Conservation (phyloP, 2,329 filamentous ascomycete species). For the Helminthosporium solani region DNA sequence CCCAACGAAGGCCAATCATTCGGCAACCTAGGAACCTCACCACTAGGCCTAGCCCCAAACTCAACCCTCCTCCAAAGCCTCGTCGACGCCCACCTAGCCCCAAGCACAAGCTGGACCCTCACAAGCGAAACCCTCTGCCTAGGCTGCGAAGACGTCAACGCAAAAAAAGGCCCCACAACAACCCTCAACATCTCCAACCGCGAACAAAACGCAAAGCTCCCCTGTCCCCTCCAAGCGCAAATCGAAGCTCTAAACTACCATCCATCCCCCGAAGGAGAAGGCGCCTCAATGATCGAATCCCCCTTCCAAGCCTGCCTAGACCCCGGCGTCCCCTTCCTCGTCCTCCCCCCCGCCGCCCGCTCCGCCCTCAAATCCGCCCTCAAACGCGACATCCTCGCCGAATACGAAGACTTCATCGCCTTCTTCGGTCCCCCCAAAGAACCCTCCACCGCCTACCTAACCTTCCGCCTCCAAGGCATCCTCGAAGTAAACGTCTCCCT, state of each 20-base stretch:
- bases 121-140: constrained; percentile 15
- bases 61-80: constrained; percentile 11
- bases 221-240: constrained; percentile 16
- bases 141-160: constrained; percentile 12
- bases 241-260: constrained; percentile 19
- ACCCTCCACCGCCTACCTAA: constrained; percentile 7
- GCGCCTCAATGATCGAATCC: constrained; percentile 13
- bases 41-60: constrained; percentile 14
- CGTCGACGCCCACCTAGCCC: constrained; percentile 5
- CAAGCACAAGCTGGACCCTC: constrained; percentile 17
- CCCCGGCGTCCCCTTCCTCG: constrained; percentile 15
- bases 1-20: constrained; percentile 13
- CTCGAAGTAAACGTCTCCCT: constrained; percentile 15
- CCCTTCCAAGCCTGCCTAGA: constrained; percentile 21
- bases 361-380: constrained; percentile 5
- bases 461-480: constrained; percentile 13
- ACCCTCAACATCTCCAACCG: constrained; percentile 13
- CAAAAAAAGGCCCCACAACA: constrained; percentile 9
- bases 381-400: constrained; percentile 2
- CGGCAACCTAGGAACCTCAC: constrained; percentile 10
- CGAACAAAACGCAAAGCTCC: constrained; percentile 5
- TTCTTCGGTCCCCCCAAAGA: constrained; percentile 2
- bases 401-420: constrained; percentile 9
- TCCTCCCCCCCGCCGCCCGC: constrained; percentile 11
- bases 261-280: constrained; percentile 5